Conservation (phyloP, 768 basidiomycete species). For the Lentinus tigrinus region DNA sequence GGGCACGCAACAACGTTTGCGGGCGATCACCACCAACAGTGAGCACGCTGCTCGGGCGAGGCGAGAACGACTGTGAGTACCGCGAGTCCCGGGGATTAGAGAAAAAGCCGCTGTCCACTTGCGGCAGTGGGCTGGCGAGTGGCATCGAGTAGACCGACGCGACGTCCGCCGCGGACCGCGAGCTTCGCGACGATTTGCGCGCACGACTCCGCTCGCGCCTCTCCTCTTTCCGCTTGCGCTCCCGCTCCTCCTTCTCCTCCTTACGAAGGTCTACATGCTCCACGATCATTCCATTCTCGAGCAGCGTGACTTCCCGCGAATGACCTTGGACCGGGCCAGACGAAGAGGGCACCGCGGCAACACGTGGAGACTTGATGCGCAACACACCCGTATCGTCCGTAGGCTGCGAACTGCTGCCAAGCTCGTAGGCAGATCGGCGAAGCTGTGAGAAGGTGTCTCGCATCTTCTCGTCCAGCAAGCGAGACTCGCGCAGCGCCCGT, state of each 20-base stretch:
- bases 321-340: constrained; percentile 45
- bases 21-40: constrained; percentile 44
- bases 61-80: constrained; percentile 45
- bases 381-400: constrained; percentile 61
- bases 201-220: constrained; percentile 53
- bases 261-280: constrained; percentile 82
- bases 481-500: constrained; percentile 75
- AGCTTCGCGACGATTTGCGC: constrained; percentile 64
- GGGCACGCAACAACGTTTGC: constrained; percentile 57
- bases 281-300: constrained; percentile 88
- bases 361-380: constrained; percentile 65
- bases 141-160: constrained; percentile 70
- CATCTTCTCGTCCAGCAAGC: constrained; percentile 71
- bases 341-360: constrained; percentile 32
- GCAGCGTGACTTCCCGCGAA: constrained; percentile 72
- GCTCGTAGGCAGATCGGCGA: constrained; percentile 75
- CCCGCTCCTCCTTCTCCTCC: constrained; percentile 74
- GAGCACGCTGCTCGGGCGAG: constrained; percentile 42
- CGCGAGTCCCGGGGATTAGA: constrained; percentile 55
- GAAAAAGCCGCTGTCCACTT: constrained; percentile 53
- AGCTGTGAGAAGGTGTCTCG: constrained; percentile 79
- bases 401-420: constrained; percentile 45
- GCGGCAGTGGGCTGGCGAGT: constrained; percentile 42
- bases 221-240: constrained; percentile 69
- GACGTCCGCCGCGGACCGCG: constrained; percentile 66